Evolutionary conservation across 2,329 filamentous ascomycete species (phyloP).

Genomic region (Pseudocercospora fuligena): DNA sequence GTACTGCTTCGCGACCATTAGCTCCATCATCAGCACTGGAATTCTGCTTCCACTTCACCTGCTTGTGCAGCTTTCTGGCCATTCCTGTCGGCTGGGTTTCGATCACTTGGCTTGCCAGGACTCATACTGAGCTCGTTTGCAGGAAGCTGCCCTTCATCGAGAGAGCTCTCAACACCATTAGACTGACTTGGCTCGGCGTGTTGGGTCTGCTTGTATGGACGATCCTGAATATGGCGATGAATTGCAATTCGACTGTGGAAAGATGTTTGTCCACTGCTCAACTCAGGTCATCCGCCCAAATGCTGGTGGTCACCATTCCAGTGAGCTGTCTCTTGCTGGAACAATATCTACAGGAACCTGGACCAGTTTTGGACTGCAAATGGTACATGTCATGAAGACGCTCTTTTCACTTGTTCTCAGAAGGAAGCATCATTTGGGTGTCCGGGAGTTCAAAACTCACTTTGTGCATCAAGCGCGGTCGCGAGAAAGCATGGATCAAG

Average conservation of each 20-base stretch:
- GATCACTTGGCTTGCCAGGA: background rate
- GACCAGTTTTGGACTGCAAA: background rate
- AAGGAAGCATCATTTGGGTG: too few relatives aligned
- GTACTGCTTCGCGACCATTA: background rate
- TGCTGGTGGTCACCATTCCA: constrained; percentile 6
- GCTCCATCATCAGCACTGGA: background rate
- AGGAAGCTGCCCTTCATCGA: background rate
- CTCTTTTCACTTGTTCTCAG: too few relatives aligned
- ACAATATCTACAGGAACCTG: background rate
- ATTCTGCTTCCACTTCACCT: constrained; percentile 6
- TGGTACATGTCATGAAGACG: background rate
- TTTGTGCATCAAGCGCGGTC: too few relatives aligned
- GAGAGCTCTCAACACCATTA: constrained; percentile 1
- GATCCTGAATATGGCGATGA: constrained; percentile 1
- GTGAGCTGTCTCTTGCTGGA: background rate
- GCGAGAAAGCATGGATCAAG: too few relatives aligned
- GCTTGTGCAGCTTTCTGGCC: background rate
- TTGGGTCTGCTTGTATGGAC: constrained; percentile 3
- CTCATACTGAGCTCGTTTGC: constrained; percentile 4
- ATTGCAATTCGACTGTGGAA: background rate
- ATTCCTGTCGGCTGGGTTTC: background rate
- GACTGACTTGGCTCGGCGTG: background rate
- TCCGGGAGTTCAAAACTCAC: too few relatives aligned
- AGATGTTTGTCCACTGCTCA: constrained; percentile 5
- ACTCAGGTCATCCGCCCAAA: background rate